Base-by-base conservation (phyloP, 495 filamentous ascomycete genomes). In the Cudoniella acicularis region DNA sequence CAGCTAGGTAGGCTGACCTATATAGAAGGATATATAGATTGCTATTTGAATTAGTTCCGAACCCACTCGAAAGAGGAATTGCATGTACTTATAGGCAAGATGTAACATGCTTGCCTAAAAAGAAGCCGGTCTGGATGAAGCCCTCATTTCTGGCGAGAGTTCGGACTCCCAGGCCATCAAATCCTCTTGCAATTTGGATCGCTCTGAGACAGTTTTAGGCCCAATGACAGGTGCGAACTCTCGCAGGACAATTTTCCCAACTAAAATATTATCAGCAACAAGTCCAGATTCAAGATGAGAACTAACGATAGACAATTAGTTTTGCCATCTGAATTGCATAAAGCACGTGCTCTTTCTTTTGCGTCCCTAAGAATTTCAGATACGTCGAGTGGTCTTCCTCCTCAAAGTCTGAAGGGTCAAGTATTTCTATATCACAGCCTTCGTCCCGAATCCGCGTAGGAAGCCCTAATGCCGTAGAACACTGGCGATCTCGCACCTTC, bases 401-500 rank as follows among this genome's bases (percentile, higher is more conserved):
- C 22, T 72, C 65, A 13, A 77, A 70, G 49, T 78, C 77, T 0
- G 63, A 60, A 3, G 62, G 49, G 11, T 73, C 64, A 1, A 79
- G 71, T 49, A 73, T 73, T 1, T 70, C 66, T 13, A 75, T 69
- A 54, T 78, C 74, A 43, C 77, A 77, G 43, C 78, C 77, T 58
- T 79, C 75, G 27, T 79, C 75, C 8, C 73, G 70, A n/a, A 83
- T 77, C 52, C 75, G 77, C n/a, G 75, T 75, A 6, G 83, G 83
- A 23, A 81, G 71, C n/a, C 83, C 83, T 17, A 86, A 74, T 25
- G 81, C 80, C 11, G 82, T 81, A 27, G 83, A 78, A 1, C 80
- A 77, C 26, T 82, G 83, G 57, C 82, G 71, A 62, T 86, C 83
- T 48, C 82, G 65, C 0, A 77, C 78, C 71, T 82, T 78, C 6